phyloP scores from a whole-genome alignment of 768 basidiomycete genomes.

The Lentinus brumalis region DNA sequence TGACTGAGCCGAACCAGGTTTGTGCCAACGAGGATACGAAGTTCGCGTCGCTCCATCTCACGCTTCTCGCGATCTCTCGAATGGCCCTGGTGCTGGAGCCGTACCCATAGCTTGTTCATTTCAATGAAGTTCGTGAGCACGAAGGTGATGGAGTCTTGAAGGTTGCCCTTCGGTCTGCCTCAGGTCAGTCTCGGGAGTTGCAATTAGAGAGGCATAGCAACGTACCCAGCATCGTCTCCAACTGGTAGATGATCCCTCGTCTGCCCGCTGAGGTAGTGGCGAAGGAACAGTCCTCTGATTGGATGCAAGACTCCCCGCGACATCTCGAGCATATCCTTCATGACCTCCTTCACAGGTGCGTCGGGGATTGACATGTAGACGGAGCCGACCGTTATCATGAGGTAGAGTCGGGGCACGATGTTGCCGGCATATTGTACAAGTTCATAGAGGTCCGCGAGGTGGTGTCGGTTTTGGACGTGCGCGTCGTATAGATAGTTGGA shows the following conservation, averaged over 20 bases:
- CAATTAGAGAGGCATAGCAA: conserved; percentile 6
- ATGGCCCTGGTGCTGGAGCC: conserved; percentile 96
- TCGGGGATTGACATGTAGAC: conserved; percentile 99
- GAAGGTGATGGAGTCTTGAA: conserved; percentile 94
- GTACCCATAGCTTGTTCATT: conserved; percentile 99
- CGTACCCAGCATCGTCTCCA: conserved; percentile 81
- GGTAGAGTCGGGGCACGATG: conserved; percentile 90
- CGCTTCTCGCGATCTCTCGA: conserved; percentile 97
- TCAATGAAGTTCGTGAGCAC: conserved; percentile 99
- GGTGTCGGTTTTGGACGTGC: conserved; percentile 88
- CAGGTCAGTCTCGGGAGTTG: background rate
- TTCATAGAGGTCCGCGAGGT: conserved; percentile 97
- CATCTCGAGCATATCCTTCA: conserved; percentile 99
- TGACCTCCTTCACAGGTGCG: conserved; percentile 97
- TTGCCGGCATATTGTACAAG: conserved; percentile 99
- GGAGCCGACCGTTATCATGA: conserved; percentile 99
- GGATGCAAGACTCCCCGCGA: conserved; percentile 95
- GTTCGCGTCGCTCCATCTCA: conserved; percentile 91
- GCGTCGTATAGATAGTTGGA: conserved; percentile 97
- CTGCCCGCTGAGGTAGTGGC: conserved; percentile 96
- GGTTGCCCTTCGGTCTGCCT: conserved; percentile 77
- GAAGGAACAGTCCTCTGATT: conserved; percentile 92
- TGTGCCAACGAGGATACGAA: conserved; percentile 95
- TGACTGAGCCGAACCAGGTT: conserved; percentile 95
- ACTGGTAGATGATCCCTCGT: conserved; percentile 94